These are phyloP conservation scores for Acanthamoeba triangularis DNA, from an alignment of 208 protist genomes.

Conservation along the genomic window DNA sequence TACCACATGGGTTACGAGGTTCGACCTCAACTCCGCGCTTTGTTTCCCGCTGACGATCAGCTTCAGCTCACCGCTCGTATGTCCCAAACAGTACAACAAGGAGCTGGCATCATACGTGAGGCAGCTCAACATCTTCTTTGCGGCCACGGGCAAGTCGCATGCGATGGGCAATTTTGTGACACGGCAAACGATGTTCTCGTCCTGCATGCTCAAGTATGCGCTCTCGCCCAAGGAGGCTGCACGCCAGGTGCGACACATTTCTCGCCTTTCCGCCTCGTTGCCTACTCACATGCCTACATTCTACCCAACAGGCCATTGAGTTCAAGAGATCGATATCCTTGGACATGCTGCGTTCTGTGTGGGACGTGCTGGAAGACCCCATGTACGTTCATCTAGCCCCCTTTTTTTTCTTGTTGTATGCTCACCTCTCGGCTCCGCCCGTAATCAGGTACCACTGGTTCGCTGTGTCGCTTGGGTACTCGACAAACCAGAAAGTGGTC, in stretches of 20 bases:
- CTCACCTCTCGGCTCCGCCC: background rate
- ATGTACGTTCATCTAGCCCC: conserved; percentile 48
- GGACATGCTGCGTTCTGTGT: conserved; percentile 47
- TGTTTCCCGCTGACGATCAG: background rate
- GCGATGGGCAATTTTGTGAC: conserved; percentile 9
- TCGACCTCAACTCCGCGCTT: background rate
- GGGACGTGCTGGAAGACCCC: conserved; percentile 66
- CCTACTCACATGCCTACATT: background rate
- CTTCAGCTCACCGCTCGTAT: background rate
- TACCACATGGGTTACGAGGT: conserved; percentile 68
- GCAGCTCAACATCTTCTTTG: conserved; percentile 47
- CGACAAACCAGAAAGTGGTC: background rate
- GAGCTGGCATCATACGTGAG: conserved; percentile 18
- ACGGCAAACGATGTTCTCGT: conserved; percentile 35
- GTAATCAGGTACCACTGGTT: conserved; percentile 12
- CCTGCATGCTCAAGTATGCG: conserved; percentile 48
- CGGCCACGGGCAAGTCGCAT: background rate
- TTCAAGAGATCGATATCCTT: conserved; percentile 6
- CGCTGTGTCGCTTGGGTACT: conserved; percentile 4
- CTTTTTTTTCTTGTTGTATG: too few species aligned
- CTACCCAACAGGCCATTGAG: background rate
- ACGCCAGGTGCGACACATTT: background rate
- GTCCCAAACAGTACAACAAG: conserved; percentile 67
- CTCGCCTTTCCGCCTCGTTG: background rate
- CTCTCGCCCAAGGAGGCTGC: conserved; percentile 32